phyloP scores from a whole-genome alignment of 2,329 filamentous ascomycete species.

The Ophiostoma quercus region DNA sequence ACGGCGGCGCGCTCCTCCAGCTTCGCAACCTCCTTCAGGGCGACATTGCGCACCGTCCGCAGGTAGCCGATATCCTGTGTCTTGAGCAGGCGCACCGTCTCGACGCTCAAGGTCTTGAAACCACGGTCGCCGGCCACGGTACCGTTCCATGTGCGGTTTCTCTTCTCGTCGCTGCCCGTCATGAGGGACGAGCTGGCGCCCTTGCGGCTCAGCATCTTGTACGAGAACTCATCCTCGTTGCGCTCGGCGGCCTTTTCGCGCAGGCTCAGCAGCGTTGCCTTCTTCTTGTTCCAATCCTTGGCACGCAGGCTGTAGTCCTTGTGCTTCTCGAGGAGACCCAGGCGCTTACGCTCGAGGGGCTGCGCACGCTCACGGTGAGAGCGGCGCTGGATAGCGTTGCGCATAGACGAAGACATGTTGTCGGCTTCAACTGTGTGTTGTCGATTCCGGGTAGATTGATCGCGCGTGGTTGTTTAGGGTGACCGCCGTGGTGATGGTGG shows the following conservation, averaged over 20 bases:
- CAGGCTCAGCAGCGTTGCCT: conserved; percentile 54
- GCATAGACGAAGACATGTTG: conserved; percentile 30
- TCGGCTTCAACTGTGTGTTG: not conserved
- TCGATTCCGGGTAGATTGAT: not conserved
- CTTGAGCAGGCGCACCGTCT: conserved; percentile 59
- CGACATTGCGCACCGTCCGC: conserved; percentile 56
- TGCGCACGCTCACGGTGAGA: conserved; percentile 89
- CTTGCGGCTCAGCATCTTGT: conserved; percentile 60
- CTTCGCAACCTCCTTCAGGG: conserved; percentile 51
- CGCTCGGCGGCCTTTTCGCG: conserved; percentile 58
- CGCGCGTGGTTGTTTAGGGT: not conserved
- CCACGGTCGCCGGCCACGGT: conserved; percentile 55
- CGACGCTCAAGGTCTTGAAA: conserved; percentile 50
- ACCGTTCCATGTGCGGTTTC: conserved; percentile 46
- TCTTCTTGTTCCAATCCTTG: conserved; percentile 62
- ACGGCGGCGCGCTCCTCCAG: conserved; percentile 52
- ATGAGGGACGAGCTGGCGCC: conserved; percentile 49
- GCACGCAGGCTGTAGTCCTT: conserved; percentile 56
- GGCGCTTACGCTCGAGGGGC: conserved; percentile 73
- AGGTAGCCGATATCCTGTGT: conserved; percentile 64
- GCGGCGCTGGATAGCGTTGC: conserved; percentile 33
- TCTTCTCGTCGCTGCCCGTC: conserved; percentile 35
- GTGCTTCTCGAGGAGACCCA: conserved; percentile 92
- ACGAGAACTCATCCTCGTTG: conserved; percentile 71
- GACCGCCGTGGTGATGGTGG: not conserved